Evolutionary conservation across 108 stramenopile species (phyloP).

Genomic region (Cylindrotheca closterium): DNA sequence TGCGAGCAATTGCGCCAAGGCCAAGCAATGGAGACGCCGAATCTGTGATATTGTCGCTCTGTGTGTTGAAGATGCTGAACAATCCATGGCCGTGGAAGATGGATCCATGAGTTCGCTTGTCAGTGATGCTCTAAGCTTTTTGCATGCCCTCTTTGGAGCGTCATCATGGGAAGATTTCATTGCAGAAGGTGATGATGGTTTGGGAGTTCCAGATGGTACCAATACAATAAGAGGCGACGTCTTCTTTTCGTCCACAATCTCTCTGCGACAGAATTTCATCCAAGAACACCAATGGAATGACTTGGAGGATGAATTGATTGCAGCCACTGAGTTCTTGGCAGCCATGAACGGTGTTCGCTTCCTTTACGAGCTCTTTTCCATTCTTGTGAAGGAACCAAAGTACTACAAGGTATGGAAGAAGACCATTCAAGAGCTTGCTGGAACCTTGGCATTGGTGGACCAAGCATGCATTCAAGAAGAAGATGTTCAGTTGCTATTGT

Average conservation of each 20-base stretch:
- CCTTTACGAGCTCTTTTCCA: slow-evolving; percentile 10
- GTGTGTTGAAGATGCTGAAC: neutral
- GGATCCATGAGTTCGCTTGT: slow-evolving; percentile 18
- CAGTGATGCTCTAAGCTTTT: slow-evolving; percentile 22
- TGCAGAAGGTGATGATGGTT: neutral
- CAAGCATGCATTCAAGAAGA: slow-evolving; percentile 8
- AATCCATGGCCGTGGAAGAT: slow-evolving; percentile 14
- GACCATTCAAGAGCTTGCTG: slow-evolving; percentile 23
- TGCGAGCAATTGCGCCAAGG: neutral
- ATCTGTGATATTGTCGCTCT: slow-evolving; percentile 20
- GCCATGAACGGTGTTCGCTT: slow-evolving; percentile 21
- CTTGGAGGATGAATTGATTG: slow-evolving; percentile 8
- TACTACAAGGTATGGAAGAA: slow-evolving; percentile 12
- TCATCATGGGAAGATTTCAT: neutral
- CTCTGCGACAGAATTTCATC: neutral
- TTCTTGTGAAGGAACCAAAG: slow-evolving; percentile 8
- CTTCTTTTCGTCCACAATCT: neutral
- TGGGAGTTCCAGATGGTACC: slow-evolving; percentile 2
- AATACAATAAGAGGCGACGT: too few relatives aligned
- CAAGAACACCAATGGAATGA: slow-evolving; percentile 17
- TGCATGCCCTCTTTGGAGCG: slow-evolving; percentile 15
- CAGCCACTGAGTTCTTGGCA: slow-evolving; percentile 19
- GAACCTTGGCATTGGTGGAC: slow-evolving; percentile 2
- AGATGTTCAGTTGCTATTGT: slow-evolving; percentile 24
- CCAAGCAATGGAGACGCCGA: slow-evolving; percentile 21